Evolutionary conservation across 2,329 filamentous ascomycete species (phyloP).

Genomic region (Eutypa lata): DNA sequence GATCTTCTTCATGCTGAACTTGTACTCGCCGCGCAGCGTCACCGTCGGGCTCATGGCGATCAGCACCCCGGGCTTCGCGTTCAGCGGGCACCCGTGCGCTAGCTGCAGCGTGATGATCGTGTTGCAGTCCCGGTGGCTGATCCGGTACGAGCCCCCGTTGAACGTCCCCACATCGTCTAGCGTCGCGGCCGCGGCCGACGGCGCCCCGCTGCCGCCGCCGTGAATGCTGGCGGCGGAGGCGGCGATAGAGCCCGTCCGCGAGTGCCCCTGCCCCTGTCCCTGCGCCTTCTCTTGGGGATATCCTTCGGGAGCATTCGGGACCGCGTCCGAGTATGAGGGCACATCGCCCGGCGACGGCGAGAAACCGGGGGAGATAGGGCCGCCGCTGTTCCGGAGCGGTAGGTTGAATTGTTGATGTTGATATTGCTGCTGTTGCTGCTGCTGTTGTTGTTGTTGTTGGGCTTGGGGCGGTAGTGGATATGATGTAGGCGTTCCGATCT

Average conservation of each 20-base stretch:
- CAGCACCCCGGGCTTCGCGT: constrained; percentile 82
- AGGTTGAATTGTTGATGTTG: constrained; percentile 30
- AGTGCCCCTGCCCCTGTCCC: constrained; percentile 8
- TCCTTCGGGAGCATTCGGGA: constrained; percentile 18
- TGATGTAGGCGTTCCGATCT: constrained; percentile 27
- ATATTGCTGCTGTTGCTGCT: constrained; percentile 28
- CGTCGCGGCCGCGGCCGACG: constrained; percentile 63
- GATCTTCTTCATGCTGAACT: constrained; percentile 91
- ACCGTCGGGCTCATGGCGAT: constrained; percentile 91
- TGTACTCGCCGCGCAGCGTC: constrained; percentile 76
- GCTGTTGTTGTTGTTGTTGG: constrained; percentile 23
- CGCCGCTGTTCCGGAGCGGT: constrained; percentile 33
- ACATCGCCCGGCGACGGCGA: constrained; percentile 10
- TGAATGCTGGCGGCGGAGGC: constrained; percentile 31
- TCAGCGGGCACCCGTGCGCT: constrained; percentile 81
- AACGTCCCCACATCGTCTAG: constrained; percentile 92
- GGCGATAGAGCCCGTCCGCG: constrained; percentile 11
- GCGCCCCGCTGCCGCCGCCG: constrained; percentile 42
- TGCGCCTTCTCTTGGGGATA: constrained; percentile 32
- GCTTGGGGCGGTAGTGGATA: constrained; percentile 31
- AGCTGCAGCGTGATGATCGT: constrained; percentile 85
- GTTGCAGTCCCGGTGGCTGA: constrained; percentile 89
- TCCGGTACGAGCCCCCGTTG: constrained; percentile 91
- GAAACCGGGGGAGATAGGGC: constrained; percentile 24
- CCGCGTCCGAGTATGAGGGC: constrained; percentile 22